A percentile compares a stretch with the other conserved stretches of the same genome.
These are phyloP conservation scores for Neurospora africana DNA, from an alignment of 495 filamentous ascomycete genomes.

Conservation along the genomic window DNA sequence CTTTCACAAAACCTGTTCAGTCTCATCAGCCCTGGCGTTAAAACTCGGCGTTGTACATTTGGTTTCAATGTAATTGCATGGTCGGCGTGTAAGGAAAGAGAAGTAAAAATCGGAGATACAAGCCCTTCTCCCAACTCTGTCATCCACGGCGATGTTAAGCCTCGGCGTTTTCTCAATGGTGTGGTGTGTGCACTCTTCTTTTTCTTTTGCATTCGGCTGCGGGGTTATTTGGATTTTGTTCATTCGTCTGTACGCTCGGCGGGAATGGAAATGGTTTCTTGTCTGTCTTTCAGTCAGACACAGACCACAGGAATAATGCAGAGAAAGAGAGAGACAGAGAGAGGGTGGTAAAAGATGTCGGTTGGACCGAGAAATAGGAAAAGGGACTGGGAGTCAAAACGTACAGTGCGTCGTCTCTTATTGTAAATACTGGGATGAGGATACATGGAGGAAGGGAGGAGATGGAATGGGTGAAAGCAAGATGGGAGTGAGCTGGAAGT, in stretches of 20 bases:
- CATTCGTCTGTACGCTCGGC: background rate
- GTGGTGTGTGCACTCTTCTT: background rate
- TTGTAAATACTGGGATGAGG: background rate
- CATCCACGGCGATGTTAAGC: background rate
- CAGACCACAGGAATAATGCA: background rate
- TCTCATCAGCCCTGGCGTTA: background rate
- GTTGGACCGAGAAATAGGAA: background rate
- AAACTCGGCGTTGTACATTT: background rate
- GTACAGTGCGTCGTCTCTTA: background rate
- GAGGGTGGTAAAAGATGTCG: background rate
- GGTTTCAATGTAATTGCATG: background rate
- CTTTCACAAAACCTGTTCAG: background rate
- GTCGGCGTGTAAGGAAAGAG: background rate
- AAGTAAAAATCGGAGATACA: background rate
- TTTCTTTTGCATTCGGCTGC: background rate
- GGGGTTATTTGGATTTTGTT: background rate
- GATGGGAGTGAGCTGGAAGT: background rate
- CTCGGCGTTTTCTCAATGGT: background rate
- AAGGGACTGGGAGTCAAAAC: background rate
- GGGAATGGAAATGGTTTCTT: background rate
- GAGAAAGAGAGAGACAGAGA: background rate
- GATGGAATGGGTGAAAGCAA: background rate
- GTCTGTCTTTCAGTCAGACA: background rate
- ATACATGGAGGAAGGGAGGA: background rate
- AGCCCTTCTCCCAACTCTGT: background rate